Base-by-base conservation (phyloP, 352 stramenopile species). In the Pythium biforme region DNA sequence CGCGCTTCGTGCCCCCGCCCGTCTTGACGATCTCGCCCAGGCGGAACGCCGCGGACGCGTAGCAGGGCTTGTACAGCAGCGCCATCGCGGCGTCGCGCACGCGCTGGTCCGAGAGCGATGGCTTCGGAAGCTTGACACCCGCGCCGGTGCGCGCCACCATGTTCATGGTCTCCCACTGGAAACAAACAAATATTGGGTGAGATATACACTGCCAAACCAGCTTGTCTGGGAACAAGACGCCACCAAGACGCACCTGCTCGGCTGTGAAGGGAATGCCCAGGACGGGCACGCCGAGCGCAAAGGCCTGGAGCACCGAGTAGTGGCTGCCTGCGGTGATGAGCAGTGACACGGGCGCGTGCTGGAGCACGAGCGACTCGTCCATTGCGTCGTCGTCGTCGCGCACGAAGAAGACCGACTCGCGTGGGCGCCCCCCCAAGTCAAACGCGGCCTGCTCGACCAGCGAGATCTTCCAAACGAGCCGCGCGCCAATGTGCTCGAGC, bases 191-290 rank as follows among this genome's bases (percentile, higher is more conserved):
- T 11, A 11, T 15, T 43, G 4, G 6, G 17, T 43, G 17, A 43
- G 37, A 20, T 43, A 12, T 14, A 43, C 37, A 19, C 11, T 11
- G 7, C 14, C 11, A 19, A 5, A 7, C 5, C 19, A 43, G 37
- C 14, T 37, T 2, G 1, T 33, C 20, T 48, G 8, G 26, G n/a
- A 39, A 39, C 10, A 25, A 53, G 10, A 31, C 31, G n/a, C n/a
- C n/a, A n/a, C n/a, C n/a, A n/a, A n/a, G n/a, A 37, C 55, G 9
- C 26, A 84, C 77, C 70, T 88, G 83, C 55, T 95, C 86, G 1
- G 86, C 84, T 0, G 83, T 86, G 55, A 88, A 79, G 4, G 84
- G 84, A n/a, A 94, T 59, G 15, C 75, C 81, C 19, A 94, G 70
- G 27, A 95, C 72, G 17, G 86, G 84, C 4, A 86, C 69, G 6